These are phyloP conservation scores for Arthrocladium fulminans DNA, from an alignment of 2,329 filamentous ascomycete species.

Conservation along the genomic window DNA sequence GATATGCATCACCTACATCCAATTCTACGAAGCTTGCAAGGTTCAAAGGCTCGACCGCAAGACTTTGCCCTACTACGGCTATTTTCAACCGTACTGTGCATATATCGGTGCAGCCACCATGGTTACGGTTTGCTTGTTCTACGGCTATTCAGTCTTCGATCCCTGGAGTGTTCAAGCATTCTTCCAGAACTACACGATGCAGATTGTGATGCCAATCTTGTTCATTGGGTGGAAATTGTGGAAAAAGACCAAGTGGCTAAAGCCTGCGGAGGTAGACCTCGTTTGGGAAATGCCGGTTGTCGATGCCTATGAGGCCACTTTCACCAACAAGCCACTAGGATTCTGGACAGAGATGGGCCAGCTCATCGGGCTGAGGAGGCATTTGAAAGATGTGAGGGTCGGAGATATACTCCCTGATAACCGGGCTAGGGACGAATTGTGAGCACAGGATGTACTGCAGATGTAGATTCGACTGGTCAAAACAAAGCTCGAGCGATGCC, in stretches of 20 bases:
- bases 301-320: slow-evolving; percentile 48
- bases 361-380: slow-evolving; percentile 30
- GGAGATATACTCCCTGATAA: too few species aligned
- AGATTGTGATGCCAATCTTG: slow-evolving; percentile 10
- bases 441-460: too few species aligned
- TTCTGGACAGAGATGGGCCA: slow-evolving; percentile 49
- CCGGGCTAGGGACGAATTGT: too few species aligned
- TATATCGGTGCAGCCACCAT: slow-evolving; percentile 10
- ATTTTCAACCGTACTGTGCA: slow-evolving; percentile 51
- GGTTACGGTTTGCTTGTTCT: neutral
- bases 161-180: neutral
- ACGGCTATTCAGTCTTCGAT: neutral
- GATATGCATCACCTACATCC: slow-evolving; percentile 46
- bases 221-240: slow-evolving; percentile 26
- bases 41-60: slow-evolving; percentile 46
- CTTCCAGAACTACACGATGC: neutral
- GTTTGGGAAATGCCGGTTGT: slow-evolving; percentile 50
- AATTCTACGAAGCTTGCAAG: slow-evolving; percentile 45
- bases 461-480: too few species aligned
- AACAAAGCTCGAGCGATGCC: too few species aligned
- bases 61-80: slow-evolving; percentile 47
- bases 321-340: slow-evolving; percentile 43
- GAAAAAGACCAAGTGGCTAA: slow-evolving; percentile 23
- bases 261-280: slow-evolving; percentile 49
- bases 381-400: neutral